Percentiles rank a stretch among this genome's conserved stretches.
phyloP scores from a whole-genome alignment of 2,329 filamentous ascomycete genomes.

The Fusarium musae region DNA sequence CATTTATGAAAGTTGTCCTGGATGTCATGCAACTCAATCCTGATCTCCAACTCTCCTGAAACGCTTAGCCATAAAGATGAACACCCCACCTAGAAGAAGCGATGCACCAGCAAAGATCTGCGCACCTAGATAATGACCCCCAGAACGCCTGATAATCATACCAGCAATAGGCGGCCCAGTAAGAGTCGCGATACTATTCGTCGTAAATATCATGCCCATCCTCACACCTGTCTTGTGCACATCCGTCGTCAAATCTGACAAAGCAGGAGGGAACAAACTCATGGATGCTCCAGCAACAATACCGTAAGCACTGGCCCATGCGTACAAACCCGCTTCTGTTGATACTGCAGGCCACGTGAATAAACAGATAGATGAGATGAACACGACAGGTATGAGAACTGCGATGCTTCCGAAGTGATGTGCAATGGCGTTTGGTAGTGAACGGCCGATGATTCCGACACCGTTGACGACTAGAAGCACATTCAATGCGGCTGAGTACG shows the following conservation, averaged over 20 bases:
- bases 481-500: background rate
- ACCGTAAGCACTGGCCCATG: background rate
- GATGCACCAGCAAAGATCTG: background rate
- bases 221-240: background rate
- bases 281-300: background rate
- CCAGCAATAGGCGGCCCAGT: background rate
- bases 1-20: background rate
- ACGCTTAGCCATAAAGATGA: background rate
- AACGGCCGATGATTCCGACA: background rate
- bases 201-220: background rate
- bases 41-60: background rate
- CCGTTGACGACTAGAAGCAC: slow-evolving; percentile 6
- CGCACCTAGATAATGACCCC: background rate
- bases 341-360: background rate
- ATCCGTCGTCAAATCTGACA: background rate
- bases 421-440: slow-evolving; percentile 1
- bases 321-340: background rate
- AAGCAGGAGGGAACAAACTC: background rate
- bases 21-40: background rate
- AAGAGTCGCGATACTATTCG: background rate
- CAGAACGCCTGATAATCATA: background rate
- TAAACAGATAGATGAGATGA: background rate
- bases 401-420: background rate
- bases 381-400: background rate
- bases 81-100: background rate